A percentile compares a stretch with the other conserved stretches of the same genome.
phyloP scores from a whole-genome alignment of 2,329 filamentous ascomycete genomes.

The Myriosclerotinia curreyana region DNA sequence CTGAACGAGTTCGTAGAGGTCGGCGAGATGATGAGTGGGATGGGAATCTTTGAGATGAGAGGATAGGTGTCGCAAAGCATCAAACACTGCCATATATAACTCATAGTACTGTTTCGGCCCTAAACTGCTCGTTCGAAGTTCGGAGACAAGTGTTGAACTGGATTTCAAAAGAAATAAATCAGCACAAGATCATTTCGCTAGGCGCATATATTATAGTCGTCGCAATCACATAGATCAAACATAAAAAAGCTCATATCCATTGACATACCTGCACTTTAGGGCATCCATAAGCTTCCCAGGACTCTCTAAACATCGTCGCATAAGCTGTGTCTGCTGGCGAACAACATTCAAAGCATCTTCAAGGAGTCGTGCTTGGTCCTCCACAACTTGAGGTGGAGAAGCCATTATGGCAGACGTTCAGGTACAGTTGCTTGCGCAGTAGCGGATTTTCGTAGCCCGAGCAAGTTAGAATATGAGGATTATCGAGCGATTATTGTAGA shows the following conservation, averaged over 20 bases:
- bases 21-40: constrained; percentile 94
- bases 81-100: constrained; percentile 98
- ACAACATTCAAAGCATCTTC: constrained; percentile 97
- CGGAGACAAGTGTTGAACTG: constrained; percentile 97
- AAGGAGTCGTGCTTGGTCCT: constrained; percentile 86
- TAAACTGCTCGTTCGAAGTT: constrained; percentile 91
- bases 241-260: not conserved
- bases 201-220: constrained; percentile 14
- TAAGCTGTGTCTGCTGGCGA: constrained; percentile 92
- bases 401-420: constrained; percentile 43
- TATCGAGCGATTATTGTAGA: constrained; percentile 2
- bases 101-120: constrained; percentile 99
- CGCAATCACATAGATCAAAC: not conserved
- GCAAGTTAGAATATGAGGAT: constrained; percentile 12
- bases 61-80: constrained; percentile 92
- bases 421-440: constrained; percentile 30
- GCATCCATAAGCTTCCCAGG: constrained; percentile 99
- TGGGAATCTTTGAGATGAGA: constrained; percentile 97
- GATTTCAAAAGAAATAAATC: constrained; percentile 33
- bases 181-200: constrained; percentile 30
- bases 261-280: constrained; percentile 92
- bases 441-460: constrained; percentile 31
- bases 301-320: constrained; percentile 96
- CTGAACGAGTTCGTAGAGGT: constrained; percentile 95
- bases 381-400: constrained; percentile 57